A percentile compares a stretch with the other conserved stretches of the same genome.
These are phyloP conservation scores for Grigorovia transvaalensis DNA, from an alignment of 805 yeast species.

Conservation along the genomic window DNA sequence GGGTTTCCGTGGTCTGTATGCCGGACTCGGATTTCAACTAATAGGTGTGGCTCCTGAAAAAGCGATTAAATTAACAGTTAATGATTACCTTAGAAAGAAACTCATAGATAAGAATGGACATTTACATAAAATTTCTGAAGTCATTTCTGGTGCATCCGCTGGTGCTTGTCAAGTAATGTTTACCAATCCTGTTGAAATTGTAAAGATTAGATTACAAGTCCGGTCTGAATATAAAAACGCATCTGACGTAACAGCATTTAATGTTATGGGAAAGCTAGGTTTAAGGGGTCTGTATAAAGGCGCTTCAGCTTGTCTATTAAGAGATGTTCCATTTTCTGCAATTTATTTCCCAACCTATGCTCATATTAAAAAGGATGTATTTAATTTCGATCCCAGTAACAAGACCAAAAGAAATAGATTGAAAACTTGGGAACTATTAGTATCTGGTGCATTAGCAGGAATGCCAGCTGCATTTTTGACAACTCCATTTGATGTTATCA, in stretches of 20 bases:
- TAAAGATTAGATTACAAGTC: constrained; percentile 87
- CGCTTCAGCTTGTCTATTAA: constrained; percentile 76
- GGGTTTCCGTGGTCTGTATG: constrained; percentile 77
- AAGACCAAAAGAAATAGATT: constrained; percentile 48
- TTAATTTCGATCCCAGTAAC: constrained; percentile 69
- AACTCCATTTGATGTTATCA: constrained; percentile 94
- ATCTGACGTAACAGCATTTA: constrained; percentile 34
- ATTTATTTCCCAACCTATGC: constrained; percentile 97
- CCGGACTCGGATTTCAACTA: constrained; percentile 88
- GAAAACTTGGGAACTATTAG: constrained; percentile 72
- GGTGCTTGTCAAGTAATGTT: constrained; percentile 95
- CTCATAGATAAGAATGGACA: constrained; percentile 47
- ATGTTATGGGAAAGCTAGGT: constrained; percentile 71
- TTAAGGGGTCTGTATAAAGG: constrained; percentile 83
- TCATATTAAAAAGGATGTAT: constrained; percentile 72
- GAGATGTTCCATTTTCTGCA: constrained; percentile 96
- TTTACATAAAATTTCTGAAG: constrained; percentile 49
- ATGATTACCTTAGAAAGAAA: constrained; percentile 71
- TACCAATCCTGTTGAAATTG: constrained; percentile 93
- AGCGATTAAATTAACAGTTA: constrained; percentile 91
- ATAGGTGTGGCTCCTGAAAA: constrained; percentile 98
- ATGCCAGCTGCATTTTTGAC: constrained; percentile 96
- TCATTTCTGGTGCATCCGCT: constrained; percentile 84
- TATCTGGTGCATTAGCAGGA: constrained; percentile 92
- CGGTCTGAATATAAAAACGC: constrained; percentile 57